A percentile compares a stretch with the other conserved stretches of the same genome.
Evolutionary conservation across 805 yeast genomes (phyloP).

Genomic region (Torulaspora gathmanii): DNA sequence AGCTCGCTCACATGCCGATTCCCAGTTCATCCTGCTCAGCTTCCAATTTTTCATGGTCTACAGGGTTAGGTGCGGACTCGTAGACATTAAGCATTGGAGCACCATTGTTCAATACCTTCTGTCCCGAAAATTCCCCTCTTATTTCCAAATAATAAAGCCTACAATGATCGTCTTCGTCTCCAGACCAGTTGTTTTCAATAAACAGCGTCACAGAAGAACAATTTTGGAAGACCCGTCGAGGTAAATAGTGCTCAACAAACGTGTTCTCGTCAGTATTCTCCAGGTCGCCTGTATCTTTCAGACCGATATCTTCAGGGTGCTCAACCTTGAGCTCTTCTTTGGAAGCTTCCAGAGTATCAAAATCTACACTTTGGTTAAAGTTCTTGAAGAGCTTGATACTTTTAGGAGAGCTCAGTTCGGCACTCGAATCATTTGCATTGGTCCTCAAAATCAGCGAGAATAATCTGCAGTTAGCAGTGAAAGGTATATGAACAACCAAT

Average conservation of each 20-base stretch:
- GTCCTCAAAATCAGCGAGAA: constrained; percentile 70
- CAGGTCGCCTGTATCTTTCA: constrained; percentile 37
- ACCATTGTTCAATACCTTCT: constrained; percentile 11
- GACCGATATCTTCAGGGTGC: constrained; percentile 60
- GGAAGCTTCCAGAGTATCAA: constrained; percentile 50
- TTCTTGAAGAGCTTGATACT: constrained; percentile 70
- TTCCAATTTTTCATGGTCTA: constrained; percentile 60
- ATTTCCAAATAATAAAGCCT: constrained; percentile 68
- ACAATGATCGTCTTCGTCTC: constrained; percentile 54
- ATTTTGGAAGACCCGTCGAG: constrained; percentile 69
- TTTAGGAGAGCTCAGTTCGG: constrained; percentile 58
- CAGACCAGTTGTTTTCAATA: constrained; percentile 61
- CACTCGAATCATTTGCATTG: constrained; percentile 38
- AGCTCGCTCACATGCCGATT: constrained; percentile 13
- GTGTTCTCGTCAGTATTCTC: constrained; percentile 40
- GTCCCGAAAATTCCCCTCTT: constrained; percentile 58
- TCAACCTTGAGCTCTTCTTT: constrained; percentile 49
- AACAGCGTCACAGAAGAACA: constrained; percentile 63
- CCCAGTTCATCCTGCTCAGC: constrained; percentile 16
- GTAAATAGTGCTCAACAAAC: constrained; percentile 78
- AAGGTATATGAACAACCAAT: constrained; percentile 71
- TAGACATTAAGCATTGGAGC: constrained; percentile 69
- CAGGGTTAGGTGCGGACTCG: constrained; percentile 90
- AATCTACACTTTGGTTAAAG: constrained; percentile 57
- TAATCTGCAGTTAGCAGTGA: constrained; percentile 67